Evolutionary conservation across 352 stramenopile species (phyloP).

Genomic region (Pythium angustatum): DNA sequence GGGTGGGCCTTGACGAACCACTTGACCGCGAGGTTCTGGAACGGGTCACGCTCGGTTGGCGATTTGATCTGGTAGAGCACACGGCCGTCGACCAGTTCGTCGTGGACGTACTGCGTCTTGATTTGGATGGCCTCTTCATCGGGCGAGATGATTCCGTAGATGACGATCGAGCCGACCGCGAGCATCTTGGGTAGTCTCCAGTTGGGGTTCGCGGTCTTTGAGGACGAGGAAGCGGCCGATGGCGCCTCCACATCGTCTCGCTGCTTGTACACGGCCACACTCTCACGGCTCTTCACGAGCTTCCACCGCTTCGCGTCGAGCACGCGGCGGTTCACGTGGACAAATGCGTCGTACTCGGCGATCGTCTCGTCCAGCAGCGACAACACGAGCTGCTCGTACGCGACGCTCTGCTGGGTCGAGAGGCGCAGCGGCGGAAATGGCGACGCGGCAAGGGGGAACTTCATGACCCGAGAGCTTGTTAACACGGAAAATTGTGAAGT

Average conservation of each 20-base stretch:
- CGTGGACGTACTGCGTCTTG: slow-evolving; percentile 30
- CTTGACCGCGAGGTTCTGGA: slow-evolving; percentile 28
- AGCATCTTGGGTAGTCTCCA: slow-evolving; percentile 46
- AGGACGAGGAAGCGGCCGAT: neutral
- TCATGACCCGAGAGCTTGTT: too few species aligned
- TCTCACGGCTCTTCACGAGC: slow-evolving; percentile 33
- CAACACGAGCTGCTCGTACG: slow-evolving; percentile 39
- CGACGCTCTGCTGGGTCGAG: slow-evolving; percentile 36
- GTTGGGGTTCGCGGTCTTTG: slow-evolving; percentile 29
- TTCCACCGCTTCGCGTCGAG: slow-evolving; percentile 46
- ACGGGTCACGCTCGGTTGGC: slow-evolving; percentile 36
- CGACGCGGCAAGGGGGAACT: slow-evolving; percentile 6
- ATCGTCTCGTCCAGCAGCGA: slow-evolving; percentile 37
- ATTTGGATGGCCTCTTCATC: slow-evolving; percentile 39
- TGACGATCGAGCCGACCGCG: slow-evolving; percentile 49
- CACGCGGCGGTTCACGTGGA: slow-evolving; percentile 30
- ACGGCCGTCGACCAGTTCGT: slow-evolving; percentile 26
- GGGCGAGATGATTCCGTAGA: slow-evolving; percentile 50
- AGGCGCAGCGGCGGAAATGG: slow-evolving; percentile 39
- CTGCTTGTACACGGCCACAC: slow-evolving; percentile 37
- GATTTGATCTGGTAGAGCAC: slow-evolving; percentile 43
- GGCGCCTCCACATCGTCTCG: too few species aligned
- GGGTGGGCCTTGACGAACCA: slow-evolving; percentile 23
- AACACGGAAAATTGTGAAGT: too few species aligned
- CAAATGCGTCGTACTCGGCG: slow-evolving; percentile 36